Base-by-base conservation (phyloP, 768 basidiomycete genomes). In the Trametes sanguinea region DNA sequence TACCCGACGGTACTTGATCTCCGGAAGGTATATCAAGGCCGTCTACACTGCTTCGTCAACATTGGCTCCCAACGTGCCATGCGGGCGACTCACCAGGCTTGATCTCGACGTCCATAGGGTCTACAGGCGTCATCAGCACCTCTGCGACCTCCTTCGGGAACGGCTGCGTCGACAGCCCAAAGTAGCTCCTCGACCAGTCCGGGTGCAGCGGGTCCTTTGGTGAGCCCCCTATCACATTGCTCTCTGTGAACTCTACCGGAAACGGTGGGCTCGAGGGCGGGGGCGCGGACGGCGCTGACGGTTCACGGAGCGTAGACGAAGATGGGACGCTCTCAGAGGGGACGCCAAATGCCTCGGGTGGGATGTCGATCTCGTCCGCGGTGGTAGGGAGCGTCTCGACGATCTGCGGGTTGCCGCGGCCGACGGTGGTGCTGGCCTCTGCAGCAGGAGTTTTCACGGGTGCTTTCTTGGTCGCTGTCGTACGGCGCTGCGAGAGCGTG, bases 1-100 rank as follows among this genome's bases (percentile, higher is more conserved):
- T 37, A 93, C 86, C 27, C 96, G 85, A 16, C 96, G 84, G 70
- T 98, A 98, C 72, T 97, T 96, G 69, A 98, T 98, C 75, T 98
- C 96, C 17, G 96, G 96, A 6, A 98, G 85, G 75, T 98, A 98
- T 10, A 97, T 76, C 44, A 98, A 80, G 4, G 4, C 96, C 96
- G 67, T 98, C 96, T 96, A 65, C 8, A 60, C 7, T 57, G 35
- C 35, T 29, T 60, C 22, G n/a, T 14, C 43, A 11, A 29, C 27
- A 57, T 1, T 7, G 27, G 13, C 32, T 22, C 22, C 22, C 22
- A 22, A 22, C 22, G 22, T 22, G 22, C 22, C 22, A 22, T 22
- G 22, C 22, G 22, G 22, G n/a, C 14, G 11, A 76, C 86, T 53
- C 48, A 90, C 95, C 95, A 57, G 96, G 96, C 72, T 98, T 98